These are phyloP conservation scores for Podila verticillata DNA, from an alignment of 192 early-diverging fungal genomes.

Conservation along the genomic window DNA sequence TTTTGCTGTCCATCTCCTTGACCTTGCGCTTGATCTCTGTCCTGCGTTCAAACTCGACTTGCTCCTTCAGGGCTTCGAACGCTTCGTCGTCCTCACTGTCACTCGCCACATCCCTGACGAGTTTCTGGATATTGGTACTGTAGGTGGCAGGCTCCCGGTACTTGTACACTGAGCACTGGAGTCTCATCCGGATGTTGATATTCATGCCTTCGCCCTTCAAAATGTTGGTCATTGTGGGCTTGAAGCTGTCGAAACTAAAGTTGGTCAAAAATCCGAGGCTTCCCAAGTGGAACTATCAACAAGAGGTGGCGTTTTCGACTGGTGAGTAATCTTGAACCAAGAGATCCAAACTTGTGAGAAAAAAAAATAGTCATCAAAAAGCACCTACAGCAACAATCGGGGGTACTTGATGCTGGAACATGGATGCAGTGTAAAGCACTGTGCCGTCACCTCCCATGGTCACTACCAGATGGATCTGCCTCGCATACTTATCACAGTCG, in stretches of 20 bases:
- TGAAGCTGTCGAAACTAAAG: constrained; percentile 75
- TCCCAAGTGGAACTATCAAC: constrained; percentile 83
- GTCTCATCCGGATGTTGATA: constrained; percentile 88
- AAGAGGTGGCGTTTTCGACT: neutral
- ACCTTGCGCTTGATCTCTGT: constrained; percentile 31
- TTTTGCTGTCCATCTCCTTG: constrained; percentile 48
- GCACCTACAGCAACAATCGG: constrained; percentile 71
- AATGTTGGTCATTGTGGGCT: constrained; percentile 59
- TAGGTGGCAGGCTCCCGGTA: constrained; percentile 24
- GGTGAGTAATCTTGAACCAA: too few species aligned
- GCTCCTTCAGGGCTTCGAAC: neutral
- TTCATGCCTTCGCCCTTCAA: constrained; percentile 64
- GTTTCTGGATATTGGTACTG: neutral
- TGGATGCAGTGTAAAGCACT: constrained; percentile 87
- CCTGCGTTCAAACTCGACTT: neutral
- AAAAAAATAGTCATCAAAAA: neutral
- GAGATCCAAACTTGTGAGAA: neutral
- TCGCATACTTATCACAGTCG: constrained; percentile 16
- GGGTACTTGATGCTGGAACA: constrained; percentile 85
- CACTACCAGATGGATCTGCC: constrained; percentile 39
- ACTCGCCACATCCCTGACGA: neutral
- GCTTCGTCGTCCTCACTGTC: constrained; percentile 17
- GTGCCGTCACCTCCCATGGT: constrained; percentile 93
- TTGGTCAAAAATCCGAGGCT: constrained; percentile 93
- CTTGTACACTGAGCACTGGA: constrained; percentile 85